Conservation (phyloP, 169 alveolate species). For the Perkinsus marinus region DNA sequence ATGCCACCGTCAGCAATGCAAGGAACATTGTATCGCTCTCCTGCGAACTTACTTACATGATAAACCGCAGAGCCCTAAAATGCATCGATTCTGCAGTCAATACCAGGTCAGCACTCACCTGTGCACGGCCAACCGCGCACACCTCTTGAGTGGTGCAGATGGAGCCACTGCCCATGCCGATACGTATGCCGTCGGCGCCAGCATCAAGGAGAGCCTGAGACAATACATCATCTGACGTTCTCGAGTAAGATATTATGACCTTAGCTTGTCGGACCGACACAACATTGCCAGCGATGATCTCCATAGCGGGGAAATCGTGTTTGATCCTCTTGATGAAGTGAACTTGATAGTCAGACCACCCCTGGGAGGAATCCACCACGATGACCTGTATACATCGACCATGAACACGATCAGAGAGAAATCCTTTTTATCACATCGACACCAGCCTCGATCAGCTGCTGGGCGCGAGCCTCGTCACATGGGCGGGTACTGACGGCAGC, state of each 20-base stretch:
- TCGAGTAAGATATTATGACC: conserved; percentile 13
- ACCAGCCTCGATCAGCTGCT: conserved; percentile 37
- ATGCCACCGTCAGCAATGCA: conserved; percentile 89
- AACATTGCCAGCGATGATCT: conserved; percentile 81
- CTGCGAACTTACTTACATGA: conserved; percentile 69
- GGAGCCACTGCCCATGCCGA: conserved; percentile 91
- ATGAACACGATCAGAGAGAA: too few species aligned
- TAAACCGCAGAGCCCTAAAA: conserved; percentile 80
- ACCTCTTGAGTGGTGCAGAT: conserved; percentile 81
- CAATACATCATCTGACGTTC: conserved; percentile 30
- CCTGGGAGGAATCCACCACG: conserved; percentile 82
- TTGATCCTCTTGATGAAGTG: conserved; percentile 68
- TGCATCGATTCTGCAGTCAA: conserved; percentile 73
- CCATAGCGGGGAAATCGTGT: conserved; percentile 50
- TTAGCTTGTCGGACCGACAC: conserved; percentile 76
- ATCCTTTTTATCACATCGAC: conserved; percentile 46
- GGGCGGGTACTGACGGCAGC: conserved; percentile 43
- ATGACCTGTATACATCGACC: conserved; percentile 16
- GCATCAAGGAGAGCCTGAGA: conserved; percentile 42
- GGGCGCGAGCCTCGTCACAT: conserved; percentile 18
- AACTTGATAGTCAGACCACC: conserved; percentile 69
- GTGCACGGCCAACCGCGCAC: conserved; percentile 41
- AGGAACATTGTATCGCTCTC: conserved; percentile 53
- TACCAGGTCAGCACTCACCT: conserved; percentile 28
- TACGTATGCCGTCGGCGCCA: conserved; percentile 69